Evolutionary conservation across 163 green algal species (phyloP).

Genomic region (Prototheca cutis): DNA sequence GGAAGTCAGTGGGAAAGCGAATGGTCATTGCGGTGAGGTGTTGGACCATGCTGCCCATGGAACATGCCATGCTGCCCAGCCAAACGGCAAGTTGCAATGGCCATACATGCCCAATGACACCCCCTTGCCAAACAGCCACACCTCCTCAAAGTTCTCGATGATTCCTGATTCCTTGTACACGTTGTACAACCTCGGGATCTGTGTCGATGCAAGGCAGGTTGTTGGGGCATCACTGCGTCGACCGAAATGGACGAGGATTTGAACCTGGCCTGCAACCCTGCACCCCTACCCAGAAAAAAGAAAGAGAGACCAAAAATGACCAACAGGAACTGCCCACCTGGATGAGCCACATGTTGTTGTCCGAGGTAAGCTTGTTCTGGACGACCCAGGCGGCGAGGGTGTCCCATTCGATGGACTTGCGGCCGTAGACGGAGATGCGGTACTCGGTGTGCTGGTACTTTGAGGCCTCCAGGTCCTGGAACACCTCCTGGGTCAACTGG

Average conservation of each 20-base stretch:
- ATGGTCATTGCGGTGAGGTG: too few relatives aligned
- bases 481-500: slow-evolving; percentile 94
- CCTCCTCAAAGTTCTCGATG: slow-evolving; percentile 85
- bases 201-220: slow-evolving; percentile 8
- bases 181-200: slow-evolving; percentile 95
- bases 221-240: too few relatives aligned
- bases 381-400: slow-evolving; percentile 92
- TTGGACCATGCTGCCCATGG: too few relatives aligned
- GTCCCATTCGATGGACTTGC: slow-evolving; percentile 92
- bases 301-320: neutral
- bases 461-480: slow-evolving; percentile 77
- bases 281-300: neutral
- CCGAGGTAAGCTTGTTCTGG: slow-evolving; percentile 82
- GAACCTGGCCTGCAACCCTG: too few relatives aligned
- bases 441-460: slow-evolving; percentile 99
- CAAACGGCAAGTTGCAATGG: too few relatives aligned
- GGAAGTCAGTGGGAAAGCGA: too few relatives aligned
- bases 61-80: too few relatives aligned
- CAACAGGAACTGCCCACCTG: slow-evolving; percentile 31
- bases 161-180: slow-evolving; percentile 92
- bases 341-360: slow-evolving; percentile 98
- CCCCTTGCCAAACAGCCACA: too few relatives aligned
- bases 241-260: too few relatives aligned
- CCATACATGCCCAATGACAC: too few relatives aligned
- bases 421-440: slow-evolving; percentile 83